Base-by-base conservation (phyloP, 2,329 filamentous ascomycete genomes). In the Talaromyces sp. region DNA sequence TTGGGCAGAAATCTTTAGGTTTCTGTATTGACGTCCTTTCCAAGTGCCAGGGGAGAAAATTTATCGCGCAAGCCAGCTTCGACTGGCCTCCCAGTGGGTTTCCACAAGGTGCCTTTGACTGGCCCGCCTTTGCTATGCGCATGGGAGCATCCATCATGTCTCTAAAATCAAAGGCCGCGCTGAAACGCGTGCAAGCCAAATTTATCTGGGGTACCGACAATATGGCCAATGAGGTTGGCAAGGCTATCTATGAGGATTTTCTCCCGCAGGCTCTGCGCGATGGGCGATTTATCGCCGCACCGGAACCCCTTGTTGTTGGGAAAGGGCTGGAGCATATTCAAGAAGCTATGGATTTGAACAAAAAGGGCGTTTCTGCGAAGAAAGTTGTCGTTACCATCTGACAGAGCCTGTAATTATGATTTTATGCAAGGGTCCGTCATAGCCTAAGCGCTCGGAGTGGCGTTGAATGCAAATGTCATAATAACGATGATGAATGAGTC, bases 221-320 rank as follows among this genome's bases (percentile, higher is more conserved):
- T n/a, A 36, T 22, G 19, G 22, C 34, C 3, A 25, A 17, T 10
- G 34, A 38, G 13, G 13, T 59, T 43, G 36, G 56, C 13, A 59
- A 59, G 40, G 56, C 56, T 13, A 59, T 43, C 17, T 59, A 45
- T 43, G 56, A 59, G 13, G 56, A 59, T 27, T 43, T 59, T 29
- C 25, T 59, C 10, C 36, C 36, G 5, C 34, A 17, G 5, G 56
- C 56, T n/a, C 25, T 59, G 13, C 15, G 27, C 13, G 17, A 17
- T 38, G 56, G 22, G 10, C 36, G 15, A n/a, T 59, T 40, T 6
- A 29, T 45, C 19, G 38, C 36, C 11, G 36, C 56, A 40, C 56
- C 36, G 22, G 38, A 59, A 36, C 36, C 56, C 17, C 36, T 40
- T 15, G 36, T 59, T 38, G 38, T 59, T 27, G 56, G 56, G 13